These are phyloP conservation scores for Talaromyces sp. DNA, from an alignment of 2,329 filamentous ascomycete species.

Conservation along the genomic window DNA sequence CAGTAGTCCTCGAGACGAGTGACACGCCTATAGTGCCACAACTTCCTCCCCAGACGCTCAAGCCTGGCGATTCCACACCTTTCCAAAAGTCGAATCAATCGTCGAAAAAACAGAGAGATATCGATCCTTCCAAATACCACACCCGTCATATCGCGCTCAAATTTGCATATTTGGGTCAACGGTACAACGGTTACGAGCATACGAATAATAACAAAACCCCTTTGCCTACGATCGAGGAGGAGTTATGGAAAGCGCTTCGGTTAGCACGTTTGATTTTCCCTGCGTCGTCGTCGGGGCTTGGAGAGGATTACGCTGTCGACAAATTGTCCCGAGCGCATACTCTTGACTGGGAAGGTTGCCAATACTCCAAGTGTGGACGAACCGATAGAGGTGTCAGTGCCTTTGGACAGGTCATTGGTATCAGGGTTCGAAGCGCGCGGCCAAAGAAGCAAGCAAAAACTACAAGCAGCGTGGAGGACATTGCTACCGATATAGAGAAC, in stretches of 20 bases:
- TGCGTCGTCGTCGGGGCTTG: conserved; percentile 27
- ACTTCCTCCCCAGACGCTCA: not conserved
- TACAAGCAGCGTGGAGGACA: conserved; percentile 12
- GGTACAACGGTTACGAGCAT: conserved; percentile 91
- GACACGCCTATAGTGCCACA: not conserved
- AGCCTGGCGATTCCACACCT: not conserved
- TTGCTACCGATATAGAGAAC: conserved; percentile 13
- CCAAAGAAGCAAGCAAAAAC: conserved; percentile 46
- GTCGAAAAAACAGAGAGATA: conserved; percentile 46
- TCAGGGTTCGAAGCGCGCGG: conserved; percentile 75
- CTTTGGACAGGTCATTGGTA: conserved; percentile 88
- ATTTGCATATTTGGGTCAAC: conserved; percentile 85
- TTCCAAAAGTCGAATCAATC: not conserved
- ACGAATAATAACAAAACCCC: conserved; percentile 64
- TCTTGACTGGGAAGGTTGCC: conserved; percentile 75
- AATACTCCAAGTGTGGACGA: conserved; percentile 92
- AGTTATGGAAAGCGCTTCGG: conserved; percentile 84
- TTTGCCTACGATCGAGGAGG: conserved; percentile 82
- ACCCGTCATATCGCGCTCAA: conserved; percentile 87
- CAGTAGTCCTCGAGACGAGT: not conserved
- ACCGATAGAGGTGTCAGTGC: conserved; percentile 93
- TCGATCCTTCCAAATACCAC: conserved; percentile 76
- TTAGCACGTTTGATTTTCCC: conserved; percentile 80
- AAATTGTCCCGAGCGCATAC: conserved; percentile 42
- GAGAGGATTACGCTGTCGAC: conserved; percentile 35